phyloP scores from a whole-genome alignment of 441 rosid species.

The Jatropha podagrica region DNA sequence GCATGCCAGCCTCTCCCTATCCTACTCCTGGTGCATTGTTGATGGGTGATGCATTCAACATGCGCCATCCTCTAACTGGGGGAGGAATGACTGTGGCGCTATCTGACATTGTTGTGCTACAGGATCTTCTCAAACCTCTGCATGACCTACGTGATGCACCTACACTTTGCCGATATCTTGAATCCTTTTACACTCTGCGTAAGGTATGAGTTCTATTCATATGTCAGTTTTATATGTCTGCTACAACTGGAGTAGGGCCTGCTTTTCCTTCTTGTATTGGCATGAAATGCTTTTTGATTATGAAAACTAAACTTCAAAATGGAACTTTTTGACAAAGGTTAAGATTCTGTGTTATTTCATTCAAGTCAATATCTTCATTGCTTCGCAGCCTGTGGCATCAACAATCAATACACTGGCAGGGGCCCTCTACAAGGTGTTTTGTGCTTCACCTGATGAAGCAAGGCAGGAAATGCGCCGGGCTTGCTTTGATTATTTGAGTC shows the following conservation, averaged over 20 bases:
- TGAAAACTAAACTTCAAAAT: background rate
- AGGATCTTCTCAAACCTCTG: conserved; percentile 63
- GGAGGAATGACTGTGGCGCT: conserved; percentile 92
- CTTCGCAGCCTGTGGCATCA: conserved; percentile 22
- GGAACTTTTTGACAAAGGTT: background rate
- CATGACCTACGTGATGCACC: conserved; percentile 53
- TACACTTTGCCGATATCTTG: conserved; percentile 67
- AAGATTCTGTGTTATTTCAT: background rate
- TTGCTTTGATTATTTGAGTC: conserved; percentile 22
- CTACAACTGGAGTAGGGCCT: background rate
- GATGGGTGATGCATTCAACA: conserved; percentile 89
- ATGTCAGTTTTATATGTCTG: background rate
- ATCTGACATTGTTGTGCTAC: conserved; percentile 68
- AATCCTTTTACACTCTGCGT: conserved; percentile 74
- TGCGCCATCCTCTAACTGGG: conserved; percentile 89
- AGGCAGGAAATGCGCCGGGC: conserved; percentile 24
- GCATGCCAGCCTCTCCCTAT: conserved; percentile 79
- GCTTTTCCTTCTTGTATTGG: background rate
- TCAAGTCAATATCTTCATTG: background rate
- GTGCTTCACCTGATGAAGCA: conserved; percentile 22
- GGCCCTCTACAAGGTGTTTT: conserved; percentile 19
- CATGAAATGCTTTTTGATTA: background rate
- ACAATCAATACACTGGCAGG: conserved; percentile 23
- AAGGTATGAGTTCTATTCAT: conserved; percentile 43
- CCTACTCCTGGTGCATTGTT: conserved; percentile 80